Percentiles rank a stretch among this genome's conserved stretches.
Conservation (phyloP, 2,329 filamentous ascomycete species). For the Paecilomyces niveus region DNA sequence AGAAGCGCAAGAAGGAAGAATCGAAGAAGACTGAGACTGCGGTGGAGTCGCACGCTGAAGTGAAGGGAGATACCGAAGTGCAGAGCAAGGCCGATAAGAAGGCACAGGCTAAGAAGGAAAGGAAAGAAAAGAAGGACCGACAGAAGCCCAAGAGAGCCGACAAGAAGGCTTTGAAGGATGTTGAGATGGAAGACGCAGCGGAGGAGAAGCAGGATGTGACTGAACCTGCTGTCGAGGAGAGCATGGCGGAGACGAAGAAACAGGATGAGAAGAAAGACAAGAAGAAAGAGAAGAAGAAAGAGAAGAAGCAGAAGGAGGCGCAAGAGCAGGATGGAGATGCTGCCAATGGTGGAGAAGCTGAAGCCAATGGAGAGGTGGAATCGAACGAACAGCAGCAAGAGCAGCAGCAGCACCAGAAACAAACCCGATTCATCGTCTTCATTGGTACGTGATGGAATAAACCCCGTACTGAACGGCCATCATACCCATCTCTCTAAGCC, state of each 20-base stretch:
- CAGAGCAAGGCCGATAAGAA: neutral
- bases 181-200: conserved; percentile 12
- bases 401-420: conserved; percentile 21
- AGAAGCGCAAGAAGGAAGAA: conserved; percentile 7
- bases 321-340: conserved; percentile 12
- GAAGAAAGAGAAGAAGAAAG: conserved; percentile 20
- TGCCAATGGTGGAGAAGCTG: conserved; percentile 9
- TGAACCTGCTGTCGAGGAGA: too few species aligned
- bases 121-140: conserved; percentile 1
- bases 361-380: conserved; percentile 4
- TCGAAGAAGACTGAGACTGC: conserved; percentile 2
- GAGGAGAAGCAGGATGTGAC: conserved; percentile 7
- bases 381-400: conserved; percentile 10
- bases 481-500: conserved; percentile 3
- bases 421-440: conserved; percentile 67
- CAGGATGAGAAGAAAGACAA: conserved; percentile 22
- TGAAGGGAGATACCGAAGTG: conserved; percentile 4
- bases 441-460: conserved; percentile 49
- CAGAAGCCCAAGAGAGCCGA: conserved; percentile 8
- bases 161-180: too few species aligned
- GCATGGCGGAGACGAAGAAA: conserved; percentile 4
- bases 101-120: conserved; percentile 4
- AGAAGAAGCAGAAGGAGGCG: conserved; percentile 13
- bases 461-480: neutral
- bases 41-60: neutral